phyloP scores from a whole-genome alignment of 805 yeast species.

The Candida gorgasii region DNA sequence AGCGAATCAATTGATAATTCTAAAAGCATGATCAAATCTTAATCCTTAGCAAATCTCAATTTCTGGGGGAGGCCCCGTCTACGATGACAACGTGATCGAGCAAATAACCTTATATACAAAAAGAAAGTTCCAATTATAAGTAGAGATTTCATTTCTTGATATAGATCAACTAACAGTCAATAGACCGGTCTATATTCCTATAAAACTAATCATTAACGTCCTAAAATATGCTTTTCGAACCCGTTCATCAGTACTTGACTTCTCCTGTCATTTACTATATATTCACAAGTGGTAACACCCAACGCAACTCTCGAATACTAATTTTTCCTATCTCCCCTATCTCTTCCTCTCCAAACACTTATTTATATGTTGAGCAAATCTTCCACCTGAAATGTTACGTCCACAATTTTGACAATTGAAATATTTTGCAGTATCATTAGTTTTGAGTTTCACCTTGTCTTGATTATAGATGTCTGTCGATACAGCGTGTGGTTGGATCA shows the following conservation, averaged over 20 bases:
- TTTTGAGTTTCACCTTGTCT: slow-evolving; percentile 44
- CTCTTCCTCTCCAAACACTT: slow-evolving; percentile 80
- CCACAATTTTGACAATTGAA: slow-evolving; percentile 81
- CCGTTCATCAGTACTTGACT: too few species aligned
- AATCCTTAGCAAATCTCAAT: slow-evolving; percentile 2
- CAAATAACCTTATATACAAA: neutral
- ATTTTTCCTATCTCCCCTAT: too few species aligned
- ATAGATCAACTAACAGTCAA: too few species aligned
- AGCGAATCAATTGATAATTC: slow-evolving; percentile 8
- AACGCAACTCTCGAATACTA: too few species aligned
- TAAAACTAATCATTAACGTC: too few species aligned
- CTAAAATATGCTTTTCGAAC: neutral
- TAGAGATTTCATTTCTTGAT: too few species aligned
- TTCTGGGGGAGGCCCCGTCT: neutral
- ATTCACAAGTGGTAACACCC: too few species aligned
- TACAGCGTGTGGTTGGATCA: slow-evolving; percentile 17
- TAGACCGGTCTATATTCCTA: slow-evolving; percentile 1
- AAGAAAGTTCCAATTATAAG: neutral
- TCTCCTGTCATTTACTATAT: too few species aligned
- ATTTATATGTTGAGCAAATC: slow-evolving; percentile 92
- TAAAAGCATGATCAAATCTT: slow-evolving; percentile 1
- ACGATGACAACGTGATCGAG: neutral
- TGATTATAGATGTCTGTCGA: slow-evolving; percentile 50
- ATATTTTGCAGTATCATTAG: slow-evolving; percentile 53
- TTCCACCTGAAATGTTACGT: slow-evolving; percentile 82